Base-by-base conservation (phyloP, 768 basidiomycete species). In the Favolaschia claudopus region DNA sequence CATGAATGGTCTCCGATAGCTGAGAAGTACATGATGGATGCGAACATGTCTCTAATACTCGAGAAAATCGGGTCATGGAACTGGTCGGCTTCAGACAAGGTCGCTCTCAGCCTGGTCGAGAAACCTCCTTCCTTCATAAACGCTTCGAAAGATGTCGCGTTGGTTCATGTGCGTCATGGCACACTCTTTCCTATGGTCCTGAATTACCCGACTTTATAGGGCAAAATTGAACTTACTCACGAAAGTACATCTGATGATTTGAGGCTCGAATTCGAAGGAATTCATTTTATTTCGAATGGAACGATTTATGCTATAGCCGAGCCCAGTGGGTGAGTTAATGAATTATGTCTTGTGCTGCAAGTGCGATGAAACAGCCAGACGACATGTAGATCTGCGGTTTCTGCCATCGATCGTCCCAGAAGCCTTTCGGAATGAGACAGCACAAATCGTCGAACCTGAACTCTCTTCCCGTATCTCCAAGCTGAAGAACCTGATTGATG, bases 241-340 rank as follows among this genome's bases (percentile, higher is more conserved):
- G 66, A 76, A 7, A 70, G 71, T n/a, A 81, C 72, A 5, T 71
- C 77, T 0, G 86, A 86, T 42, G 87, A 89, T 44, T 70, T 92
- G 38, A 79, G 83, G 31, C 73, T 93, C 2, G 89, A 93, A 58
- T 87, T 94, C 60, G 88, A 89, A 68, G 92, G 89, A 1, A 77
- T 93, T 22, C 92, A 93, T 71, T 88, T 92, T 68, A 64, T 90
- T 12, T 70, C 79, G 24, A 89, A 89, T 53, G 92, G 92, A 0
- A 82, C 89, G 0, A 82, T 95, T n/a, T 91, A 87, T 66, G 92
- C 89, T 2, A 79, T 91, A 46, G 89, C 88, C 17, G 82, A 85
- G 62, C 82, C 87, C 5, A 67, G 70, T 17, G 87, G 86, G 92
- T 92, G 61, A 62, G 80, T 64, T 27, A 28, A 22, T 46, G 58